These are phyloP conservation scores for Aspergillus ochraceoroseus DNA, from an alignment of 2,329 filamentous ascomycete genomes.

Conservation along the genomic window DNA sequence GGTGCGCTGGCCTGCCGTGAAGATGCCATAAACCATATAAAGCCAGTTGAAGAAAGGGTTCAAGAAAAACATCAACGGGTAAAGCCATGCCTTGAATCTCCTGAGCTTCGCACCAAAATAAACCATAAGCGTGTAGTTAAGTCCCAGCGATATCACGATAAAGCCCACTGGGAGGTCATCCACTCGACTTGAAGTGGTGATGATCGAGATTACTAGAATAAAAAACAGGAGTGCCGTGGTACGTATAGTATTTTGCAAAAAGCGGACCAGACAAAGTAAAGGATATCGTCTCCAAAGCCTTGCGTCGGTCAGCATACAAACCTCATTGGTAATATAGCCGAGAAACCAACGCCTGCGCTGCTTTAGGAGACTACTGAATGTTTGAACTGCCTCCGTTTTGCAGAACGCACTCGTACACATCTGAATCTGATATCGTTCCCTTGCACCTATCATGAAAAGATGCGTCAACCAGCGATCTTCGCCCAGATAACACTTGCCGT, in stretches of 20 bases:
- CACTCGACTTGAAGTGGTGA: constrained; percentile 75
- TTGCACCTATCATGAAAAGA: constrained; percentile 96
- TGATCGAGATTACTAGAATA: constrained; percentile 80
- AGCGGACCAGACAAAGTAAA: constrained; percentile 75
- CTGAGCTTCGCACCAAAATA: constrained; percentile 86
- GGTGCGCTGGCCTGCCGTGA: constrained; percentile 87
- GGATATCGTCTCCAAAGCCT: constrained; percentile 89
- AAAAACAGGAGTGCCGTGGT: constrained; percentile 93
- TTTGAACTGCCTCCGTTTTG: constrained; percentile 95
- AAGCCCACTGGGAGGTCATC: constrained; percentile 83
- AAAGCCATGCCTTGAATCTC: constrained; percentile 90
- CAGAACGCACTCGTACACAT: constrained; percentile 98
- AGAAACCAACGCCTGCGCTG: constrained; percentile 95
- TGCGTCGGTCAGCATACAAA: constrained; percentile 94
- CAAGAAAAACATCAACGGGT: constrained; percentile 89
- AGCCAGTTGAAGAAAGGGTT: constrained; percentile 98
- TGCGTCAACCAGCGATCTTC: constrained; percentile 97
- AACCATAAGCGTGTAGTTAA: constrained; percentile 94
- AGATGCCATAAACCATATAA: constrained; percentile 96
- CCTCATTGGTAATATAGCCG: constrained; percentile 96
- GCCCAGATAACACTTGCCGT: constrained; percentile 88
- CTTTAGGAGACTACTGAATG: constrained; percentile 78
- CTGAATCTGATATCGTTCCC: constrained; percentile 89
- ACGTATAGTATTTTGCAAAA: constrained; percentile 93
- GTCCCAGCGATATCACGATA: constrained; percentile 82